Evolutionary conservation across 192 early-diverging fungal genomes (phyloP).

Genomic region (Coemansia sp.): DNA sequence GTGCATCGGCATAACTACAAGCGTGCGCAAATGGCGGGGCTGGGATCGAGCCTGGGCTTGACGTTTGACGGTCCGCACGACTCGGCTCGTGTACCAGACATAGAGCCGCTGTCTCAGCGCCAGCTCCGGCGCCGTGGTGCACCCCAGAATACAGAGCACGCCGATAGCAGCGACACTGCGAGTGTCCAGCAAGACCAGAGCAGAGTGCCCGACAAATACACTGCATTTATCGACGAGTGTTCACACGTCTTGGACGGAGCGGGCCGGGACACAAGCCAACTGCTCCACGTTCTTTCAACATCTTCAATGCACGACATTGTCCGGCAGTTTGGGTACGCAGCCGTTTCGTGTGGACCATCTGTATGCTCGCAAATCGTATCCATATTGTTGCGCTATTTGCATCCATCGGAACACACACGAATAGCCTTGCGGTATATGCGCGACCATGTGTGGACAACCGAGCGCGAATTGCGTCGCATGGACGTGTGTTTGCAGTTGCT

Average conservation of each 20-base stretch:
- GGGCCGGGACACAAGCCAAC: conserved; percentile 6
- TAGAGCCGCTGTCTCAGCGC: conserved; percentile 19
- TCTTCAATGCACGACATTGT: conserved; percentile 11
- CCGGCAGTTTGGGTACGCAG: conserved; percentile 39
- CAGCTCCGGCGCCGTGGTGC: conserved; percentile 33
- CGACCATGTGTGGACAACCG: conserved; percentile 26
- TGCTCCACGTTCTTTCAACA: conserved; percentile 12
- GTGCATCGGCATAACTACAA: conserved; percentile 22
- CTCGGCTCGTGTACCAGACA: background rate
- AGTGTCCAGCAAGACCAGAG: background rate
- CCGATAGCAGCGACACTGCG: conserved; percentile 4
- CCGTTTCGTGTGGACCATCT: conserved; percentile 15
- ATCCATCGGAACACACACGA: conserved; percentile 20
- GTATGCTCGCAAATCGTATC: conserved; percentile 13
- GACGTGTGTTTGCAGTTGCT: conserved; percentile 29
- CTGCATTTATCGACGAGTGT: conserved; percentile 26
- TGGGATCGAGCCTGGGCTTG: conserved; percentile 40
- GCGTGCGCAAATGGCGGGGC: conserved; percentile 13
- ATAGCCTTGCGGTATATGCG: conserved; percentile 31
- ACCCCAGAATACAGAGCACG: background rate
- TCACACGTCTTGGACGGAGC: conserved; percentile 8
- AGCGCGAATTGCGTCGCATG: conserved; percentile 28
- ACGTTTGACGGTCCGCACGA: conserved; percentile 28
- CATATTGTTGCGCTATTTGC: conserved; percentile 28
- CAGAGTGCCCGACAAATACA: conserved; percentile 14